Conservation (phyloP, 2,329 filamentous ascomycete genomes). For the Calonectria pteridis region DNA sequence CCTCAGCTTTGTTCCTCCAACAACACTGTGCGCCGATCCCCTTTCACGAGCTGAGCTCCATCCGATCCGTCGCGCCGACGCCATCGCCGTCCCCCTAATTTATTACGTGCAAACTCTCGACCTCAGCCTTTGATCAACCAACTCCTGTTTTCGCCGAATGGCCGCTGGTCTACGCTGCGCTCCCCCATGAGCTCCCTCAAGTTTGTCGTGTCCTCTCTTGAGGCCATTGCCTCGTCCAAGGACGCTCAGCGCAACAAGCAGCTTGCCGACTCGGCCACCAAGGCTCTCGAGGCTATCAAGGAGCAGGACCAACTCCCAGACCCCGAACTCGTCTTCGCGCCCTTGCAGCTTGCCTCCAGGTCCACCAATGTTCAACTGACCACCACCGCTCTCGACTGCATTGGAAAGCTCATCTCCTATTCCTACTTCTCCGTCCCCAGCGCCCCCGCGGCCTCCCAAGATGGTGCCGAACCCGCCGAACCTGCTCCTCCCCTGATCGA, state of each 20-base stretch:
- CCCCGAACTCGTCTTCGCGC: slow-evolving; percentile 91
- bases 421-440: slow-evolving; percentile 91
- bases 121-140: slow-evolving; percentile 18
- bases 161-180: slow-evolving; percentile 54
- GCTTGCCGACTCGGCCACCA: slow-evolving; percentile 83
- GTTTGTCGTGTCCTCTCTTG: slow-evolving; percentile 93
- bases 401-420: slow-evolving; percentile 98
- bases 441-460: slow-evolving; percentile 52
- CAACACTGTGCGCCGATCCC: slow-evolving; percentile 20
- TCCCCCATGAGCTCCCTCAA: slow-evolving; percentile 91
- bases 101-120: slow-evolving; percentile 25
- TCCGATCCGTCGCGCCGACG: slow-evolving; percentile 23
- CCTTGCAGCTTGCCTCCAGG: slow-evolving; percentile 89
- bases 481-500: slow-evolving; percentile 84
- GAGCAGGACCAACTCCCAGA: slow-evolving; percentile 86
- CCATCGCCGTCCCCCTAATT: slow-evolving; percentile 28
- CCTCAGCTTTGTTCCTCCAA: not conserved
- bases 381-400: slow-evolving; percentile 94
- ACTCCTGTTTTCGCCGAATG: slow-evolving; percentile 54
- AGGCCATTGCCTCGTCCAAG: slow-evolving; percentile 91
- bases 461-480: slow-evolving; percentile 52
- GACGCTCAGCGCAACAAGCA: slow-evolving; percentile 90
- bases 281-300: slow-evolving; percentile 87
- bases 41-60: slow-evolving; percentile 26
- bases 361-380: slow-evolving; percentile 87